Evolutionary conservation across 257 asterid genomes (phyloP).

Genomic region (Jacaranda mimosifolia): DNA sequence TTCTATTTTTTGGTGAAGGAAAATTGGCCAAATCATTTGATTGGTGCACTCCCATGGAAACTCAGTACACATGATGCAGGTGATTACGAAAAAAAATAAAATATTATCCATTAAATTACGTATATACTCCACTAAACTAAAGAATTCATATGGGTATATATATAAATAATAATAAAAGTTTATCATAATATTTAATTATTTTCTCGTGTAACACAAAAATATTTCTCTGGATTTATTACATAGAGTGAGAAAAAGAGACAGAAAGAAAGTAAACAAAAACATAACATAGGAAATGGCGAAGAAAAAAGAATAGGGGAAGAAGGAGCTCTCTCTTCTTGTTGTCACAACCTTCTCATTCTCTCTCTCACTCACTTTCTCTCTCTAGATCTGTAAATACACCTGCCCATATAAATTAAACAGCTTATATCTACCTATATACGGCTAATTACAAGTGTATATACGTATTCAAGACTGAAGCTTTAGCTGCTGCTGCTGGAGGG

Average conservation of each 20-base stretch:
- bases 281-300: conserved; percentile 85
- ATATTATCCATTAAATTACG: neutral
- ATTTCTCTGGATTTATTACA: conserved; percentile 34
- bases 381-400: conserved; percentile 67
- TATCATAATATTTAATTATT: conserved; percentile 21
- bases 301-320: conserved; percentile 48
- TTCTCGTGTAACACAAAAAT: conserved; percentile 29
- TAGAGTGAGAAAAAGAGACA: neutral
- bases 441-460: conserved; percentile 13
- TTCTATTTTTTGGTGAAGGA: neutral
- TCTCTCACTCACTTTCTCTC: conserved; percentile 49
- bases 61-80: conserved; percentile 19
- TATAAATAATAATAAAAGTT: conserved; percentile 34
- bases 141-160: neutral
- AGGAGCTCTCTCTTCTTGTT: conserved; percentile 46
- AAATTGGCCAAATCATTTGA: conserved; percentile 24
- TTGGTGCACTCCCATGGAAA: conserved; percentile 28
- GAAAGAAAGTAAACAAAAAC: conserved; percentile 35
- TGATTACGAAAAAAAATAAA: neutral
- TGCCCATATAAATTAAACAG: conserved; percentile 23
- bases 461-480: conserved; percentile 40
- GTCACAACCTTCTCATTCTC: conserved; percentile 45
- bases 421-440: neutral
- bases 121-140: conserved; percentile 32
- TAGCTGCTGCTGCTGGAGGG: conserved; percentile 41